A percentile compares a stretch with the other conserved stretches of the same genome.
Conservation (phyloP, 805 yeast species). For the Sugiyamaella floridensis region DNA sequence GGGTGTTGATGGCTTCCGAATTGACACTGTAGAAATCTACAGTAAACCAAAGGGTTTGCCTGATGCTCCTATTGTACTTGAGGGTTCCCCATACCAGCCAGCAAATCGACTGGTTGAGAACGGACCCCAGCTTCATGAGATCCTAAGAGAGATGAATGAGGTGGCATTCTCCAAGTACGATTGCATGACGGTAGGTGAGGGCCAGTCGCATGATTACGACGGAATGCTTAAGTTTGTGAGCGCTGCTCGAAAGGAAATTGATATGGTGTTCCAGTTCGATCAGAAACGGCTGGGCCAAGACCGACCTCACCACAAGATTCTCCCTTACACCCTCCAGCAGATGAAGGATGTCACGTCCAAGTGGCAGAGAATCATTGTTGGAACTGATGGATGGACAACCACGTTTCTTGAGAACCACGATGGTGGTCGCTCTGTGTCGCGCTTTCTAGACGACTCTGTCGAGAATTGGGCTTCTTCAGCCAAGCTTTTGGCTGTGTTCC, state of each 20-base stretch:
- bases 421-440: slow-evolving; percentile 46
- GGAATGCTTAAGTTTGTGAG: slow-evolving; percentile 26
- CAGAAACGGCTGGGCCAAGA: slow-evolving; percentile 3
- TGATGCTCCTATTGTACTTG: slow-evolving; percentile 44
- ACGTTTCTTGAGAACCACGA: slow-evolving; percentile 53
- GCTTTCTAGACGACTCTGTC: slow-evolving; percentile 38
- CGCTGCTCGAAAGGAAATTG: slow-evolving; percentile 29
- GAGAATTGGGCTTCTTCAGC: slow-evolving; percentile 36
- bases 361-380: slow-evolving; percentile 9
- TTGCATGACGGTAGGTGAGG: slow-evolving; percentile 54
- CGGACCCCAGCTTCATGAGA: slow-evolving; percentile 55
- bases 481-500: slow-evolving; percentile 43
- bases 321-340: slow-evolving; percentile 5
- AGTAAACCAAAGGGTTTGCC: slow-evolving; percentile 41
- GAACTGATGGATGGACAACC: slow-evolving; percentile 43
- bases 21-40: slow-evolving; percentile 49
- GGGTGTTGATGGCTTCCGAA: slow-evolving; percentile 55
- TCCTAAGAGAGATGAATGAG: slow-evolving; percentile 44
- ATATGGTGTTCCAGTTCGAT: slow-evolving; percentile 35
- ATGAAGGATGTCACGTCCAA: slow-evolving; percentile 5
- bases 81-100: slow-evolving; percentile 38
- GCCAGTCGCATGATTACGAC: slow-evolving; percentile 34
- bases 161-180: slow-evolving; percentile 41
- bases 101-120: slow-evolving; percentile 31
- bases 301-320: slow-evolving; percentile 16